These are phyloP conservation scores for Puccinia triticina DNA, from an alignment of 1,284 basidiomycete genomes.

Conservation along the genomic window DNA sequence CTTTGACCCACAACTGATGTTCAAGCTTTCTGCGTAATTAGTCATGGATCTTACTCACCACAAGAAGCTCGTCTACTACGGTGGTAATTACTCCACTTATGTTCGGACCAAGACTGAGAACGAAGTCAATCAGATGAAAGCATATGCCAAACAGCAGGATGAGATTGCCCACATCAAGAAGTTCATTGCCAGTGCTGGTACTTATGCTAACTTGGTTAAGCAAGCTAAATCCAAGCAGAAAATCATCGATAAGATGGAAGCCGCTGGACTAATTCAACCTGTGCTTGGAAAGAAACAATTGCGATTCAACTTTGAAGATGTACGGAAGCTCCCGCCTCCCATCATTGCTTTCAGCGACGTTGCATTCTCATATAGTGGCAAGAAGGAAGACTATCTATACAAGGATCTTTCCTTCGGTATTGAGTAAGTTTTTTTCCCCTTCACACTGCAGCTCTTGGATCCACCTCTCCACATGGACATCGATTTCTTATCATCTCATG, in stretches of 20 bases:
- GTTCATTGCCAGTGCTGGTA: conserved; percentile 97
- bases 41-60: conserved; percentile 92
- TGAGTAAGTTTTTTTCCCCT: conserved; percentile 65
- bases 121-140: conserved; percentile 99
- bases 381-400: conserved; percentile 85
- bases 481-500: conserved; percentile 5
- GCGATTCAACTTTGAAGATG: conserved; percentile 94
- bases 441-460: background rate
- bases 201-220: conserved; percentile 96
- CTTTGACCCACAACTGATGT: background rate
- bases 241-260: conserved; percentile 99
- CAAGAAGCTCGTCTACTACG: conserved; percentile 88
- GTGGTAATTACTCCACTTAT: conserved; percentile 95
- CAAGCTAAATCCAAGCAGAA: conserved; percentile 99
- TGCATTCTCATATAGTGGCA: conserved; percentile 91
- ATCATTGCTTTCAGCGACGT: conserved; percentile 95
- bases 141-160: conserved; percentile 96
- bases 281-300: conserved; percentile 74
- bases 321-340: conserved; percentile 89
- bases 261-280: conserved; percentile 93
- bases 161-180: conserved; percentile 98
- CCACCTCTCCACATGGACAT: background rate
- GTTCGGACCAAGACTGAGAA: conserved; percentile 95
- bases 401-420: conserved; percentile 88
- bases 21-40: conserved; percentile 76